Evolutionary conservation across 2,329 filamentous ascomycete genomes (phyloP), one percentile per base, ranked within the genome.

Genomic region (Verticillium tricorpus): DNA sequence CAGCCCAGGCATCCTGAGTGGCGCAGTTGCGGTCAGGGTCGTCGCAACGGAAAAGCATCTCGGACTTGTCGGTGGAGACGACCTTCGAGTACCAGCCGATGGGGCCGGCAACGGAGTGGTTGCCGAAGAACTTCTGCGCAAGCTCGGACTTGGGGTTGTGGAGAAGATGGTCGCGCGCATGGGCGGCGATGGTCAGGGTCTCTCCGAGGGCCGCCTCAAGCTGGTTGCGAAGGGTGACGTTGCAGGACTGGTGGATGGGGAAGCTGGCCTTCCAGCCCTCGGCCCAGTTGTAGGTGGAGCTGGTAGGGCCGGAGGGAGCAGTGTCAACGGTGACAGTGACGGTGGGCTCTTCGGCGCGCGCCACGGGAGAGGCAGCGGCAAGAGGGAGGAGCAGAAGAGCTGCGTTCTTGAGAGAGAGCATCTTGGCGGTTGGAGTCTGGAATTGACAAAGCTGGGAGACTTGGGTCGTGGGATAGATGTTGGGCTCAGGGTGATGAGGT

Each of bases 121-220:
- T 79, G 56, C 88, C 86, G 69, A 91, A 91, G 75, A 90, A 91
- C 75, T 87, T 89, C 59, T 77, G 77, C 69, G 85, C 87, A 62
- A 89, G 80, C 22, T 80, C 77, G 11, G 85, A 89, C 31, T 79
- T 75, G 72, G 82, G 80, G 35, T 87, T 85, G 56, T 80, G 78
- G 15, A 85, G 78, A 58, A 88, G 80, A 69, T 90, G 88, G 50
- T 87, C 80, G 63, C 82, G 83, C 7, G 88, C 88, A 68, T 89
- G 86, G 59, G 78, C 72, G 8, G 84, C 85, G 4, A 90, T 77
- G 59, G 74, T 70, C 45, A 87, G 72, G 5, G 85, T 80, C 70
- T 91, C 88, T 19, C 81, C 75, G 0, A 91, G 77, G 6, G 80
- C 88, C 17, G 74, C 73, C 40, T 77, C 73, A 54, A 91, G 78